These are phyloP conservation scores for Entamoeba moshkovskii DNA, from an alignment of 208 protist genomes.

Conservation along the genomic window DNA sequence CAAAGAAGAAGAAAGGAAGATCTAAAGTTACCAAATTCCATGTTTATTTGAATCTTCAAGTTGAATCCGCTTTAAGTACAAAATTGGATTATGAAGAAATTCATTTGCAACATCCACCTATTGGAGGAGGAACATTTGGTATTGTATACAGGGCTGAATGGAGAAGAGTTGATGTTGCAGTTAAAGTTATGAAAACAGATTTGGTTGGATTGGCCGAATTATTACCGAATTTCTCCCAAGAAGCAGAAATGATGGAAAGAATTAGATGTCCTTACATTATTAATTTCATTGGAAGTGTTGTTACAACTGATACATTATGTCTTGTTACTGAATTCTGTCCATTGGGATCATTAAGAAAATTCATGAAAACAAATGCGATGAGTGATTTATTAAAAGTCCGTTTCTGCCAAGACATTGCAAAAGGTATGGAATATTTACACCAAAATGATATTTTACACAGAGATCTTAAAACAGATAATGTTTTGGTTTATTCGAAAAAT, in stretches of 20 bases:
- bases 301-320: neutral
- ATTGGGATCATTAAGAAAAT: neutral
- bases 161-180: neutral
- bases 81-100: neutral
- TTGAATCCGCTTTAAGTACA: neutral
- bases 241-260: neutral
- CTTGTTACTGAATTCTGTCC: neutral
- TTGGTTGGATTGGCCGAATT: neutral
- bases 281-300: neutral
- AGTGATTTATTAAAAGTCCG: neutral
- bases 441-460: neutral
- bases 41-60: neutral
- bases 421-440: neutral
- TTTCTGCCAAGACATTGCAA: neutral
- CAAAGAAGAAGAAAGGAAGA: neutral
- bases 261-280: neutral
- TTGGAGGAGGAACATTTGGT: neutral
- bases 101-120: neutral
- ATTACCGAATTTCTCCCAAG: neutral
- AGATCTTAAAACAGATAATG: neutral
- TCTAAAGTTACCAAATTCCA: neutral
- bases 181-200: constrained; percentile 1
- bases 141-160: neutral
- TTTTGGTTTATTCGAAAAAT: neutral
- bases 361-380: neutral